Base-by-base conservation (phyloP, 2,329 filamentous ascomycete genomes). In the Aphanocladium album region DNA sequence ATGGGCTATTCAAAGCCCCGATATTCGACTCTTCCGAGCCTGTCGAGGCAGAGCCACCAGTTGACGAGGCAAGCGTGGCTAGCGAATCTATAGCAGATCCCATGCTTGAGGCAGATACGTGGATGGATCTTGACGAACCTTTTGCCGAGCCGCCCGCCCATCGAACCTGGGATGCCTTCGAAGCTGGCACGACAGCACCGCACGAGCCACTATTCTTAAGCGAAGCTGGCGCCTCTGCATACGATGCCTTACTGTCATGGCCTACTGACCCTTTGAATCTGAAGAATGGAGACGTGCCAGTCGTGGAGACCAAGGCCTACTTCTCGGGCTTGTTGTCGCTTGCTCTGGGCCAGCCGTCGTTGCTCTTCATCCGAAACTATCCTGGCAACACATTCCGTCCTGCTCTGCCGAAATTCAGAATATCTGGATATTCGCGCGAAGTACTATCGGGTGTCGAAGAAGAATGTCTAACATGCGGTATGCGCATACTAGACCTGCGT, bases 161-260 rank as follows among this genome's bases (percentile, higher is more conserved):
- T 67, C 82, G 81, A 62, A 88, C 87, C 1, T 95, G 90, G 90
- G 86, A 91, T 65, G 75, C 73, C 1, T 93, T 93, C 66, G 70
- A 76, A n/a, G 68, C 76, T 5, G 69, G 76, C 5, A 72, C 76
- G 11, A 65, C 71, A 1, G 62, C 62, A 12, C 54, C 62, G 23
- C 70, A 49, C 74, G 79, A 59, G 45, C 80, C 83, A 1, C 72
- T 80, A 1, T 87, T 89, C 63, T 74, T 92, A 14, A 87, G 85
- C 2, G 90, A 95, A 72, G 84, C 86, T 30, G 88, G 88, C 0
- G 77, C 87, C 1, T 72, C 72, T 11, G 79, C 83, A 2, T 90
- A 90, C 62, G 89, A 93, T 74, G 83, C 87, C 7, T 77, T 86
- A 2, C 66, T 89, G 3, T 67, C 69, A 63, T 72, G 74, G 53